These are phyloP conservation scores for Udeniomyces megalosporus DNA, from an alignment of 768 basidiomycete genomes.

Conservation along the genomic window DNA sequence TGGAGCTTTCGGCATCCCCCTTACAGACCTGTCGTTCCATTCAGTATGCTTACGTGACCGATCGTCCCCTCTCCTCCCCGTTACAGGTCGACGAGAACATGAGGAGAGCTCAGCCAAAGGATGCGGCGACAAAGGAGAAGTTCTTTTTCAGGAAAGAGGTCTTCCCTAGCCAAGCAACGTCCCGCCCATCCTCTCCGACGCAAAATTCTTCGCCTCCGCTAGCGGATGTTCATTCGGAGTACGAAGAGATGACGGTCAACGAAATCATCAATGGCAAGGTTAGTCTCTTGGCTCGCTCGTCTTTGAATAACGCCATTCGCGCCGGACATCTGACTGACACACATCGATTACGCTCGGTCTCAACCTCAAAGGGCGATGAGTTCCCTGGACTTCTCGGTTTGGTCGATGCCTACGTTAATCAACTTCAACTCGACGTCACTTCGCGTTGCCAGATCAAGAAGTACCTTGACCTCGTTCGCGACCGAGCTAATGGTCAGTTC, in stretches of 20 bases:
- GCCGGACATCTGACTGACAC: neutral
- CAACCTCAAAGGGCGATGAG: slow-evolving; percentile 35
- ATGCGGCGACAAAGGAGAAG: slow-evolving; percentile 53
- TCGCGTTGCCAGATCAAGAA: slow-evolving; percentile 48
- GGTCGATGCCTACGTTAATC: slow-evolving; percentile 68
- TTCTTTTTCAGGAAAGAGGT: slow-evolving; percentile 86
- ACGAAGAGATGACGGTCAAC: slow-evolving; percentile 76
- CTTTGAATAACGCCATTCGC: neutral
- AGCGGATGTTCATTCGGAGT: slow-evolving; percentile 44
- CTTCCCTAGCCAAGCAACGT: slow-evolving; percentile 36
- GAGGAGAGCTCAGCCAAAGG: slow-evolving; percentile 67
- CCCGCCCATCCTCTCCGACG: neutral
- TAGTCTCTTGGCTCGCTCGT: slow-evolving; percentile 9
- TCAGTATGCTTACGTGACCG: neutral
- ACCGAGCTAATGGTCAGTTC: slow-evolving; percentile 58
- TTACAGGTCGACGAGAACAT: slow-evolving; percentile 90
- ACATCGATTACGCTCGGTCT: no score
- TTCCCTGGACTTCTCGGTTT: slow-evolving; percentile 73
- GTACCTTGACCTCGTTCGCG: slow-evolving; percentile 65
- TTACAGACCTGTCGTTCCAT: neutral
- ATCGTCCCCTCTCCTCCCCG: neutral
- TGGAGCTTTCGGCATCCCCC: neutral
- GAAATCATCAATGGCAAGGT: slow-evolving; percentile 94
- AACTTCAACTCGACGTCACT: slow-evolving; percentile 53
- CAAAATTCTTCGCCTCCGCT: neutral